Conservation (phyloP, 345 rosid genomes). For the Brassica carinata region DNA sequence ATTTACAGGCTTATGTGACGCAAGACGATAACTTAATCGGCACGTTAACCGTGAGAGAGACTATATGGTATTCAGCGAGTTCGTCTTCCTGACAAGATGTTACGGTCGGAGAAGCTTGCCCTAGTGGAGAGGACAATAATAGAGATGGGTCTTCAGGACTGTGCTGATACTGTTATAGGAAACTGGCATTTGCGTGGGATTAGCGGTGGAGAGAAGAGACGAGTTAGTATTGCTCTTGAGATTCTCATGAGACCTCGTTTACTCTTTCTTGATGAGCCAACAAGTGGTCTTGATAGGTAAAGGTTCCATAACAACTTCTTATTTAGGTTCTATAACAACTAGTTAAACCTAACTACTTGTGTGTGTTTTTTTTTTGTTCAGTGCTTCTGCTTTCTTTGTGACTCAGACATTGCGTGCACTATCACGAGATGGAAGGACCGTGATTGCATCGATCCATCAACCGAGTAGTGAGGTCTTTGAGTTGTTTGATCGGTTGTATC, state of each 20-base stretch:
- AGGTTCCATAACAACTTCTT: background rate
- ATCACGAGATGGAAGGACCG: conserved; percentile 94
- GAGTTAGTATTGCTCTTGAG: conserved; percentile 95
- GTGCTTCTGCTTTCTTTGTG: conserved; percentile 97
- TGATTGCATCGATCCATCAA: conserved; percentile 93
- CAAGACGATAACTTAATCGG: conserved; percentile 98
- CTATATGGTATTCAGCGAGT: conserved; percentile 85
- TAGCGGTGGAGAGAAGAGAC: conserved; percentile 91
- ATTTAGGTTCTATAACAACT: background rate
- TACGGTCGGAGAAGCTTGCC: conserved; percentile 72
- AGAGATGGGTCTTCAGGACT: conserved; percentile 98
- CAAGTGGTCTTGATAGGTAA: conserved; percentile 97
- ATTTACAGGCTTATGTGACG: conserved; percentile 81
- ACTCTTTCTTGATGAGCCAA: conserved; percentile 95
- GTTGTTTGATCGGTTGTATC: conserved; percentile 78
- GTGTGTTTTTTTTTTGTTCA: conserved; percentile 33
- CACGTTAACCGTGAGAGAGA: conserved; percentile 90
- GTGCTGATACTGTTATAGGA: conserved; percentile 90
- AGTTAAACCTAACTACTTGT: background rate
- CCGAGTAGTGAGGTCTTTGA: conserved; percentile 96
- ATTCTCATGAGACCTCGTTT: conserved; percentile 92
- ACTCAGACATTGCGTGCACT: conserved; percentile 84
- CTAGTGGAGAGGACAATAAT: conserved; percentile 80
- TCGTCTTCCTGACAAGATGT: conserved; percentile 92
- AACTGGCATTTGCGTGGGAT: conserved; percentile 96